phyloP scores from a whole-genome alignment of 2,329 filamentous ascomycete genomes.

The Xylaria sp. region DNA sequence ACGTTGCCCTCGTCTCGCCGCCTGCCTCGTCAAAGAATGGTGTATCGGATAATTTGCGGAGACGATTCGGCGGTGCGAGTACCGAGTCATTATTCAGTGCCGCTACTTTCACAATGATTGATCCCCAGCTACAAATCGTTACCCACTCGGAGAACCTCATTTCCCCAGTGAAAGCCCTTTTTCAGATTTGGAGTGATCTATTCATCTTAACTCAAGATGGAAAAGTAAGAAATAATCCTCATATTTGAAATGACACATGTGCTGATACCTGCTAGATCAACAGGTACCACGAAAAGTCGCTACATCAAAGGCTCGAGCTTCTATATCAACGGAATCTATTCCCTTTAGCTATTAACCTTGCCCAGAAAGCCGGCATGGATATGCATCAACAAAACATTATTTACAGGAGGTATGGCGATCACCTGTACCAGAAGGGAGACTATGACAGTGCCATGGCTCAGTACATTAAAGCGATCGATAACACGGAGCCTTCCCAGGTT shows the following conservation, averaged over 20 bases:
- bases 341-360: constrained; percentile 87
- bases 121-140: constrained; percentile 87
- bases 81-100: constrained; percentile 84
- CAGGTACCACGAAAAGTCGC: constrained; percentile 86
- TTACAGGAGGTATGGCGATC: constrained; percentile 91
- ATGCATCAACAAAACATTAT: constrained; percentile 85
- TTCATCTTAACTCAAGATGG: constrained; percentile 91
- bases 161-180: constrained; percentile 78
- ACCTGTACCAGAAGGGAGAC: constrained; percentile 91
- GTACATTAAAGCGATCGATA: constrained; percentile 94
- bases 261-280: constrained; percentile 63
- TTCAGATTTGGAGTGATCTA: constrained; percentile 88
- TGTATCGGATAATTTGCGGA: constrained; percentile 64
- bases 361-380: constrained; percentile 85
- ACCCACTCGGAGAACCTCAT: constrained; percentile 87
- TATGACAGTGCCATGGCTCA: constrained; percentile 99
- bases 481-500: constrained; percentile 93
- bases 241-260: not conserved
- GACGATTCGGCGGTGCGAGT: constrained; percentile 74
- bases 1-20: constrained; percentile 85
- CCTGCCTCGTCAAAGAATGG: constrained; percentile 59
- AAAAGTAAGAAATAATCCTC: constrained; percentile 64
- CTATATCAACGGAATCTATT: constrained; percentile 94
- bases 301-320: constrained; percentile 91
- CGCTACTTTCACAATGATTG: constrained; percentile 87